Conservation (phyloP, 371 early-diverging fungal species). For the Saksenaea oblongispora region DNA sequence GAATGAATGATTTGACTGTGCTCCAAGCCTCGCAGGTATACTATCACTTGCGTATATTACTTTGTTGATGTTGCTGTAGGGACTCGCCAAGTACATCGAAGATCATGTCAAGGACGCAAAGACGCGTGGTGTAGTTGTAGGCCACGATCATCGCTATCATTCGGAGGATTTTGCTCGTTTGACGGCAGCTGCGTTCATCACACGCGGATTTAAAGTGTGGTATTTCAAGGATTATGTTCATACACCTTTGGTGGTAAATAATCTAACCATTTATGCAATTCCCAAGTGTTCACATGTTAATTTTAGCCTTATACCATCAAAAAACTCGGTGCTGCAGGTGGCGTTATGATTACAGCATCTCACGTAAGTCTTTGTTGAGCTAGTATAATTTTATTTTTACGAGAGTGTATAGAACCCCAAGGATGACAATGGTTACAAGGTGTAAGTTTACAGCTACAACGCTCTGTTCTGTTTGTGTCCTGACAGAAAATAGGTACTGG, state of each 20-base stretch:
- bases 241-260: slow-evolving; percentile 82
- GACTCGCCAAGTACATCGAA: slow-evolving; percentile 61
- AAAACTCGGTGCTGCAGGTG: slow-evolving; percentile 76
- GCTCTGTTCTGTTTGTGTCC: background rate
- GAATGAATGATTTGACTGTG: slow-evolving; percentile 95
- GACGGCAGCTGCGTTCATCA: slow-evolving; percentile 85
- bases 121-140: slow-evolving; percentile 86
- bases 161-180: slow-evolving; percentile 83
- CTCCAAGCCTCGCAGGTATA: slow-evolving; percentile 82
- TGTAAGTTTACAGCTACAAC: slow-evolving; percentile 47
- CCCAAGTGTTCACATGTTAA: background rate
- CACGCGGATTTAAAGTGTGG: slow-evolving; percentile 83
- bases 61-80: slow-evolving; percentile 29
- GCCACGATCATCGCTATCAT: slow-evolving; percentile 93
- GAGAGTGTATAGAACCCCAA: slow-evolving; percentile 77
- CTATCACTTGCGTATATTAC: background rate
- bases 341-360: slow-evolving; percentile 97
- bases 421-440: slow-evolving; percentile 98
- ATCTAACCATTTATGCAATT: background rate
- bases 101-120: slow-evolving; percentile 55
- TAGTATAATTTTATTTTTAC: background rate
- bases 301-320: slow-evolving; percentile 80
- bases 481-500: slow-evolving; percentile 57
- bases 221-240: slow-evolving; percentile 75
- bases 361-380: slow-evolving; percentile 58